A percentile compares a stretch with the other conserved stretches of the same genome.
Evolutionary conservation across 2,329 filamentous ascomycete species (phyloP).

Genomic region (Mycosphaerelloides madeirae): DNA sequence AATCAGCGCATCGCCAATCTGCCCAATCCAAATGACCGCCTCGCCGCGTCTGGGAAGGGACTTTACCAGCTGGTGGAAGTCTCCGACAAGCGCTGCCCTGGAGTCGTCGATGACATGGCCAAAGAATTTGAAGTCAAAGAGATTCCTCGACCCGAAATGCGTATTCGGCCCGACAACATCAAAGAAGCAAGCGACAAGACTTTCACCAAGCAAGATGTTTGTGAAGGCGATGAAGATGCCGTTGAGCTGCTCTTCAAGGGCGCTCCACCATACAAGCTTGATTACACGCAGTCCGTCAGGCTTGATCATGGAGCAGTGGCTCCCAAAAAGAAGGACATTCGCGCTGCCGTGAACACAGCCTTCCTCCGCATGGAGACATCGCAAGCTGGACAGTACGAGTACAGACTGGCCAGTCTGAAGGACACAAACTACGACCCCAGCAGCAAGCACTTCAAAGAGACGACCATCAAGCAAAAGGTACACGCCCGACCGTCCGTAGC

Average conservation of each 20-base stretch:
- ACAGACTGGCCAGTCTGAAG: conserved; percentile 75
- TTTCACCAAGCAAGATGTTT: conserved; percentile 75
- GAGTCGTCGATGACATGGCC: conserved; percentile 68
- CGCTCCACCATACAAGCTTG: conserved; percentile 72
- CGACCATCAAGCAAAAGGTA: conserved; percentile 76
- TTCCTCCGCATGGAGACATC: conserved; percentile 81
- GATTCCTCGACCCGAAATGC: conserved; percentile 72
- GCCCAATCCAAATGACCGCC: conserved; percentile 31
- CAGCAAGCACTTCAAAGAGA: conserved; percentile 57
- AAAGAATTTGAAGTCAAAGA: conserved; percentile 76
- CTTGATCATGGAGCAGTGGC: conserved; percentile 61
- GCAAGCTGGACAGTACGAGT: conserved; percentile 77
- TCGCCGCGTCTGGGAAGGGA: conserved; percentile 44
- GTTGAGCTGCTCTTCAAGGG: conserved; percentile 77
- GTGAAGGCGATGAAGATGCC: conserved; percentile 88
- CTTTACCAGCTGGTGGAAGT: conserved; percentile 77
- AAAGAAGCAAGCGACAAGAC: conserved; percentile 50
- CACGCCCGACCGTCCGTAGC: conserved; percentile 75
- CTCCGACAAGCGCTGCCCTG: conserved; percentile 74
- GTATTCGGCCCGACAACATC: conserved; percentile 58
- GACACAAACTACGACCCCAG: conserved; percentile 83
- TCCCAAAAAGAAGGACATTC: conserved; percentile 63
- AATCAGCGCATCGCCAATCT: conserved; percentile 37
- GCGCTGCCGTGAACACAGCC: conserved; percentile 69
- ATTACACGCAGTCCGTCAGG: conserved; percentile 75